Base-by-base conservation (phyloP, 2,329 filamentous ascomycete species). In the Colletotrichum endophyticum region DNA sequence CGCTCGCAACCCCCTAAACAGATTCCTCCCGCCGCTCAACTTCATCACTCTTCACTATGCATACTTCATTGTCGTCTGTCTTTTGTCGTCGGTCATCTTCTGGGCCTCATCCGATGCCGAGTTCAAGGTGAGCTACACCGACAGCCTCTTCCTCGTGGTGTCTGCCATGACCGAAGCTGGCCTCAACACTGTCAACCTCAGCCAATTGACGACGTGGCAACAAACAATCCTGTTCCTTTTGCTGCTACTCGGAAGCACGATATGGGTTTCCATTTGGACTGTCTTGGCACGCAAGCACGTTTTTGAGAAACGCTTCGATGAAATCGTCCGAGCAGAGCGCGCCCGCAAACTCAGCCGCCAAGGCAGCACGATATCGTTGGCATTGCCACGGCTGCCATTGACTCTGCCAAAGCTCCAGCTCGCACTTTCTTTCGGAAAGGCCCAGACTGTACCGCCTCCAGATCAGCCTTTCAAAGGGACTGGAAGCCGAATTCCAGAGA, bases 151-250 rank as follows among this genome's bases (percentile, higher is more conserved):
- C 81, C 83, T 95, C 68, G 89, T 90, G 68, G 87, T 92, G 36
- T 93, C 91, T 73, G 92, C 93, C 57, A 92, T 95, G 86, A 94
- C 92, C 11, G 88, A 91, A 67, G 90, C 93, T 8, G 94, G 94
- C 1, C 85, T 95, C 73, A 95, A 94, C 80, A 94, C 93, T 4
- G 89, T 92, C 79, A 91, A 93, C 80, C 84, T 95, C 32, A 92
- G 90, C 72, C 85, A 87, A 30, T 81, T 95, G 80, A 94, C 92
- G 44, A 92, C 90, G 0, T 93, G 92, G 81, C 94, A 95, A 82
- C 94, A 95, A 81, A 84, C 90, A 28, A 84, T 94, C 34, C 86
- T 95, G 11, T 94, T 92, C 79, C 75, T 92, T 5, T 85, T 94
- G 56, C 93, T 95, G 76, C 86, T 95, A 53, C 81, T 94, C 7